Evolutionary conservation across 2,329 filamentous ascomycete species (phyloP).

Genomic region (Westerdykella aurantiaca): DNA sequence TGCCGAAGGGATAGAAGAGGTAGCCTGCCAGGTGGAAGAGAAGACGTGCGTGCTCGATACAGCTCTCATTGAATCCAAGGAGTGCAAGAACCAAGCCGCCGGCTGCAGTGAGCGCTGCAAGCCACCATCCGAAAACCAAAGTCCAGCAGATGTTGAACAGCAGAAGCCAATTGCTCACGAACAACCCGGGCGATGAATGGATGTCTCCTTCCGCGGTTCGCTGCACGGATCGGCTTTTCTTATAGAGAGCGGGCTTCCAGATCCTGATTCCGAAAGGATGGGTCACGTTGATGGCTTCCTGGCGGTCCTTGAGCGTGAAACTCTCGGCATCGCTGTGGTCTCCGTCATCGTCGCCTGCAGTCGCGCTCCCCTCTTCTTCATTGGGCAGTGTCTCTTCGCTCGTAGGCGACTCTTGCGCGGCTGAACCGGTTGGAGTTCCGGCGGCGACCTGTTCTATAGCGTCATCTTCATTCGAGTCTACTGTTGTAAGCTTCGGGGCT

Average conservation of each 20-base stretch:
- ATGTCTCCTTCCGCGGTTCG: slow-evolving; percentile 96
- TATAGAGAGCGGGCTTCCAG: slow-evolving; percentile 98
- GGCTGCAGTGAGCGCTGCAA: slow-evolving; percentile 67
- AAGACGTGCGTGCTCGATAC: slow-evolving; percentile 76
- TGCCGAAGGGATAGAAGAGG: slow-evolving; percentile 92
- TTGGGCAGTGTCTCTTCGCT: slow-evolving; percentile 37
- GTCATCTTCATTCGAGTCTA: slow-evolving; percentile 47
- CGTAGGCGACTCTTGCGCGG: slow-evolving; percentile 25
- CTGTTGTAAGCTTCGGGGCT: slow-evolving; percentile 42
- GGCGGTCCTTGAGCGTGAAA: slow-evolving; percentile 93
- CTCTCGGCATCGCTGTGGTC: slow-evolving; percentile 89
- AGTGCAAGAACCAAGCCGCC: slow-evolving; percentile 74
- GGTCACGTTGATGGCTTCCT: slow-evolving; percentile 96
- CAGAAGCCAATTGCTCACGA: slow-evolving; percentile 76
- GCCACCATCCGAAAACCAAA: slow-evolving; percentile 91
- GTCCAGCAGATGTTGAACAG: slow-evolving; percentile 91
- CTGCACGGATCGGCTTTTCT: slow-evolving; percentile 93
- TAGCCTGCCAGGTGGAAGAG: slow-evolving; percentile 81
- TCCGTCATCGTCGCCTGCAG: slow-evolving; percentile 54
- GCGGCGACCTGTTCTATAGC: slow-evolving; percentile 29
- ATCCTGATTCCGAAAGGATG: slow-evolving; percentile 98
- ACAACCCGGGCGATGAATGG: slow-evolving; percentile 84
- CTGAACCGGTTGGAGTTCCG: slow-evolving; percentile 20
- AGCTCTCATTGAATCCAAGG: slow-evolving; percentile 71
- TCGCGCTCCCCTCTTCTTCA: slow-evolving; percentile 40